phyloP scores from a whole-genome alignment of 768 basidiomycete genomes.

The Tylopilus rubrobrunneus region DNA sequence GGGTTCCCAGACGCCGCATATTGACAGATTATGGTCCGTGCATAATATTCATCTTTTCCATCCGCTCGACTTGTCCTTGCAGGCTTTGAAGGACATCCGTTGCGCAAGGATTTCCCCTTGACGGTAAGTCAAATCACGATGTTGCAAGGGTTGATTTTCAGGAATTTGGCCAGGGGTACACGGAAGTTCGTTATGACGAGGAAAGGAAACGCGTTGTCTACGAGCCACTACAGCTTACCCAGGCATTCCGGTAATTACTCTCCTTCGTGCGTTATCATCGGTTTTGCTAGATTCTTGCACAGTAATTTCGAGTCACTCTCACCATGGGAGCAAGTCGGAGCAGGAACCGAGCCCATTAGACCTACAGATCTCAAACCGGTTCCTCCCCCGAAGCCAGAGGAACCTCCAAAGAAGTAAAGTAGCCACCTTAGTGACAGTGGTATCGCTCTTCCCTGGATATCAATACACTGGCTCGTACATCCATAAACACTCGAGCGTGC shows the following conservation, averaged over 20 bases:
- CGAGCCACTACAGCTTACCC: conserved; percentile 95
- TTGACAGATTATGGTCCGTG: conserved; percentile 90
- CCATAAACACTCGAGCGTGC: conserved; percentile 2
- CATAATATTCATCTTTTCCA: background rate
- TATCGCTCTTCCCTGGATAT: conserved; percentile 4
- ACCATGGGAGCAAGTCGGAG: conserved; percentile 95
- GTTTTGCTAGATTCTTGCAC: background rate
- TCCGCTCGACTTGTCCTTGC: background rate
- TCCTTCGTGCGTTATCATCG: background rate
- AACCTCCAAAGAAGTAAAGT: conserved; percentile 72
- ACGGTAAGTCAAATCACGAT: conserved; percentile 53
- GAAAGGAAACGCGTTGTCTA: conserved; percentile 96
- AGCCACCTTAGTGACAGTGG: background rate
- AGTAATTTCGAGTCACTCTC: conserved; percentile 93
- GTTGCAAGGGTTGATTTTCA: background rate
- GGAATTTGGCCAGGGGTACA: conserved; percentile 72
- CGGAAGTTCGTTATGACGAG: conserved; percentile 96
- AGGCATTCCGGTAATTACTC: conserved; percentile 83
- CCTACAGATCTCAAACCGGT: conserved; percentile 76
- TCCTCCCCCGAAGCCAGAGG: conserved; percentile 71
- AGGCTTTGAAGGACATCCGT: conserved; percentile 96
- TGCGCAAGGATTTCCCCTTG: conserved; percentile 97
- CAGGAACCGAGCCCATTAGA: conserved; percentile 48
- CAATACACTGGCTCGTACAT: conserved; percentile 14
- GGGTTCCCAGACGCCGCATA: conserved; percentile 73